phyloP scores from a whole-genome alignment of 805 yeast species.

The Yarrowia osloensis region DNA sequence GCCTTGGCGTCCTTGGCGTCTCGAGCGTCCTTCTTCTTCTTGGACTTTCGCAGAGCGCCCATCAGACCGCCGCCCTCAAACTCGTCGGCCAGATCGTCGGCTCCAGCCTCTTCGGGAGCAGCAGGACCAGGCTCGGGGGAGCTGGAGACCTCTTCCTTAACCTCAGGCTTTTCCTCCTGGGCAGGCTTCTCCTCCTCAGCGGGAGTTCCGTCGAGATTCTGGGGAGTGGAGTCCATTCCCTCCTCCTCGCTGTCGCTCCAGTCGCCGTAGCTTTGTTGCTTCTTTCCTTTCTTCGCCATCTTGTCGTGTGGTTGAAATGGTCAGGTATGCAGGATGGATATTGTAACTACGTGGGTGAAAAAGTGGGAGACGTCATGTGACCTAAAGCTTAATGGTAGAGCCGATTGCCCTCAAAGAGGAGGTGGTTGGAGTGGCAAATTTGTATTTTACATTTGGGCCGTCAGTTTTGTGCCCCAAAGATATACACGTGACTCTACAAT shows the following conservation, averaged over 20 bases:
- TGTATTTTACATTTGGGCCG: no score
- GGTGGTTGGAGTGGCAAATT: background rate
- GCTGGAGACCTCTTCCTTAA: background rate
- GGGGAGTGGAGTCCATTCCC: conserved; percentile 14
- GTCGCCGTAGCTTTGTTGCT: conserved; percentile 30
- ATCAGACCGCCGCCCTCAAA: conserved; percentile 66
- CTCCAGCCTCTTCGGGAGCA: conserved; percentile 39
- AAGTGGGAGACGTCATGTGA: conserved; percentile 1
- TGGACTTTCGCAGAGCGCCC: conserved; percentile 77
- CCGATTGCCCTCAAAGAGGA: background rate
- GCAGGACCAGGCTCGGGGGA: conserved; percentile 35
- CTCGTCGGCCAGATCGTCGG: conserved; percentile 42
- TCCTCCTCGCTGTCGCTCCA: conserved; percentile 29
- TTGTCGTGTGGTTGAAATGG: background rate
- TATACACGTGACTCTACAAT: no score
- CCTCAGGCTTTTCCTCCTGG: background rate
- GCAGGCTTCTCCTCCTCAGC: background rate
- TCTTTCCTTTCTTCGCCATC: conserved; percentile 30
- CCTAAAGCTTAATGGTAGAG: background rate
- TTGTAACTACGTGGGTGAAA: background rate
- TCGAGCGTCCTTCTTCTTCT: conserved; percentile 72
- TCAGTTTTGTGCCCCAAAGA: no score
- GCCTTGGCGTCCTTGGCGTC: conserved; percentile 62
- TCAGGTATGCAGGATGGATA: background rate
- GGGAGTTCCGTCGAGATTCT: conserved; percentile 4